phyloP scores from a whole-genome alignment of 2,329 filamentous ascomycete species.

The Conoideocrella luteorostrata region DNA sequence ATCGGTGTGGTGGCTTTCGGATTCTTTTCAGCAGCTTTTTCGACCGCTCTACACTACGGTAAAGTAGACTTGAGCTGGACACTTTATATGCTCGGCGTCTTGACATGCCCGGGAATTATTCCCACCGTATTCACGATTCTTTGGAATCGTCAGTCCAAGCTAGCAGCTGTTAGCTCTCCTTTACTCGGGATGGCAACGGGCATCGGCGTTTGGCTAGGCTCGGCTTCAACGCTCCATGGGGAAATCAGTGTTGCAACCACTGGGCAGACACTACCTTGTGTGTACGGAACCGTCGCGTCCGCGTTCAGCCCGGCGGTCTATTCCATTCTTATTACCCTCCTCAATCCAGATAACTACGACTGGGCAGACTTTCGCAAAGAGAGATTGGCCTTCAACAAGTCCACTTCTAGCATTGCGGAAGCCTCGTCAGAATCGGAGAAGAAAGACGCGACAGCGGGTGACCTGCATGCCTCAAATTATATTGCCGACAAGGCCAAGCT shows the following conservation, averaged over 20 bases:
- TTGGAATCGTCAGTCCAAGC: slow-evolving; percentile 42
- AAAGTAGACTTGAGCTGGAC: slow-evolving; percentile 49
- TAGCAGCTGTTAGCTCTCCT: slow-evolving; percentile 43
- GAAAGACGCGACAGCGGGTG: slow-evolving; percentile 15
- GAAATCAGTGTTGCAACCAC: slow-evolving; percentile 41
- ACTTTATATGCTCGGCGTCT: slow-evolving; percentile 46
- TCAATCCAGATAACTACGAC: slow-evolving; percentile 34
- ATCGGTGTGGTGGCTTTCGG: slow-evolving; percentile 47
- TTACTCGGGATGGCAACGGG: slow-evolving; percentile 44
- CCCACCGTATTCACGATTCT: slow-evolving; percentile 47
- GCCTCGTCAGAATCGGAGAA: slow-evolving; percentile 11
- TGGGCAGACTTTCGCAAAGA: slow-evolving; percentile 35
- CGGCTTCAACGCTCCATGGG: slow-evolving; percentile 38
- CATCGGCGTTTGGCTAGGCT: slow-evolving; percentile 46
- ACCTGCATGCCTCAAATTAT: slow-evolving; percentile 19
- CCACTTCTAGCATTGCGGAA: too few species aligned
- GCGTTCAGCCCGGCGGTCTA: slow-evolving; percentile 35
- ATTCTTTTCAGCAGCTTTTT: slow-evolving; percentile 25
- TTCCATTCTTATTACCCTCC: slow-evolving; percentile 38
- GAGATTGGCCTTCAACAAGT: slow-evolving; percentile 31
- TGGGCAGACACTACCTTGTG: slow-evolving; percentile 38
- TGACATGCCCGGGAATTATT: slow-evolving; percentile 48
- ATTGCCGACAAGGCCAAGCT: slow-evolving; percentile 27
- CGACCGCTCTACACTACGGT: slow-evolving; percentile 33
- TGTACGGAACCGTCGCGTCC: slow-evolving; percentile 42